Evolutionary conservation across 1,284 basidiomycete species (phyloP), one percentile per base, ranked within the genome.

Genomic region (Porodaedalea pini): DNA sequence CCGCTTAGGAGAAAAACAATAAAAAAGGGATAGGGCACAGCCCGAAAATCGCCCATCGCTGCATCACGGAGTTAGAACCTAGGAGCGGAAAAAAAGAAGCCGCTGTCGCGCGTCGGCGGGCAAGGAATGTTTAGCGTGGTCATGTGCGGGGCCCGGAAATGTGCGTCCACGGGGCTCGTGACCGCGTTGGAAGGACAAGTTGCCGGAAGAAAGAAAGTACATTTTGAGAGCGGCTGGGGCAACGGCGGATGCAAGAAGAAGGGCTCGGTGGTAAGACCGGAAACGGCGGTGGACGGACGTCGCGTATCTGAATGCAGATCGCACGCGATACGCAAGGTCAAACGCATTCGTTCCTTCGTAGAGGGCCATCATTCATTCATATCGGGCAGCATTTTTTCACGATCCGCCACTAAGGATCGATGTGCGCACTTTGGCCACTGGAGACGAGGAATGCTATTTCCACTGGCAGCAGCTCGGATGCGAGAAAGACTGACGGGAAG

Each of bases 61-160:
- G 21, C 41, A 47, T 47, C 45, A 47, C 45, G 45, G 45, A 47
- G 45, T 29, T 47, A 47, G 45, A 47, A 47, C 45, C 45, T 47
- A 11, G 29, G 25, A 25, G 45, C 45, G 7, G 32, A 13, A 34
- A 13, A 34, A 34, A 34, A 34, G 13, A 6, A 34, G 32, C 32
- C 32, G 45, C 31, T 19, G 25, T 47, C 45, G 45, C 25, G 8
- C 31, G 31, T 10, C n/a, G 4, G 45, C 45, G 45, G 45, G n/a
- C 2, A 17, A 15, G 19, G 15, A 27, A 25, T 21, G 19, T 17
- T 7, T 45, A 25, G 32, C 13, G 45, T 47, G 25, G 45, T 47
- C 45, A 47, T 47, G 45, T 47, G 45, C 4, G 27, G n/a, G n/a
- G n/a, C n/a, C n/a, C n/a, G n/a, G n/a, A n/a, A n/a, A n/a, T n/a